Evolutionary conservation across 2,329 filamentous ascomycete genomes (phyloP).

Genomic region (Neurospora crassa): DNA sequence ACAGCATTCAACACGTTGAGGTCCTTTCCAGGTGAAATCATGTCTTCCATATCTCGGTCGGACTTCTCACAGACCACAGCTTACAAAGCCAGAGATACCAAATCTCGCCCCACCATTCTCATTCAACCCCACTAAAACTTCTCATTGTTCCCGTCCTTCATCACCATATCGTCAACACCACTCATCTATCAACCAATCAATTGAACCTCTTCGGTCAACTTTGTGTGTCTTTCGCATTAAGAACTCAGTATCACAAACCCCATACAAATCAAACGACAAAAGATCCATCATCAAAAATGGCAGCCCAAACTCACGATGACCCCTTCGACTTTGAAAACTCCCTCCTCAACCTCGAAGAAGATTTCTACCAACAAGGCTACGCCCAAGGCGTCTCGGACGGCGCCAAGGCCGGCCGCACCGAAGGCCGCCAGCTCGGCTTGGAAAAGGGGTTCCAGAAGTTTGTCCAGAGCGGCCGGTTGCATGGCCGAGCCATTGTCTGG

Average conservation of each 20-base stretch:
- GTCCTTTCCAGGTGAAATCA: too few relatives aligned
- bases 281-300: background rate
- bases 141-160: background rate
- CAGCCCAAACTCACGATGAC: conserved; percentile 25
- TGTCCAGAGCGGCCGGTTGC: conserved; percentile 64
- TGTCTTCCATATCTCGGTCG: background rate
- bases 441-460: conserved; percentile 95
- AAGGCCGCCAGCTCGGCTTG: conserved; percentile 84
- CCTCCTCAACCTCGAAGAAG: conserved; percentile 50
- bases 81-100: background rate
- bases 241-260: too few relatives aligned
- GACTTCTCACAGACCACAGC: background rate
- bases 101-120: background rate
- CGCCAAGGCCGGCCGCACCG: conserved; percentile 64
- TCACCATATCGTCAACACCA: background rate
- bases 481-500: conserved; percentile 78
- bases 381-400: conserved; percentile 67
- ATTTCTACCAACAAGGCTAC: conserved; percentile 79
- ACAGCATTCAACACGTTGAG: too few relatives aligned
- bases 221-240: too few relatives aligned
- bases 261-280: background rate
- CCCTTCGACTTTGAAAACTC: conserved; percentile 36
- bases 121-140: background rate
- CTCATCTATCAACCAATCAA: too few relatives aligned
- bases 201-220: background rate